Evolutionary conservation across 441 rosid genomes (phyloP).

Genomic region (Arabidopsis lyrata): DNA sequence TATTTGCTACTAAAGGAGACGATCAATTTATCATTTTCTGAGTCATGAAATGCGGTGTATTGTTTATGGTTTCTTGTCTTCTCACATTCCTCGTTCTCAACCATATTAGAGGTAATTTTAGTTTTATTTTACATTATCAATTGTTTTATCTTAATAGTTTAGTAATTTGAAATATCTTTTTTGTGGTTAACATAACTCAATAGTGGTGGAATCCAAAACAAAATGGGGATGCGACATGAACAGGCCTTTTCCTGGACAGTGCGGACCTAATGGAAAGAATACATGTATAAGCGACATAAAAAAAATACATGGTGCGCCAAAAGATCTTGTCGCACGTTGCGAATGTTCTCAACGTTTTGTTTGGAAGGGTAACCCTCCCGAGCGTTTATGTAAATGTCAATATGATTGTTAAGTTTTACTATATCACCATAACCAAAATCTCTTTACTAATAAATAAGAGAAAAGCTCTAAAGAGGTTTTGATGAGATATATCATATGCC

Average conservation of each 20-base stretch:
- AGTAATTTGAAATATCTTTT: not conserved
- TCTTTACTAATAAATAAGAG: not conserved
- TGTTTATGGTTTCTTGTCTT: not conserved
- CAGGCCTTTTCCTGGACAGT: not conserved
- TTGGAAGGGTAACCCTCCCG: not conserved
- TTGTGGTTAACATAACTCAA: not conserved
- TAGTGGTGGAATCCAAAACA: constrained; percentile 1
- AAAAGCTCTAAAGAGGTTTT: not conserved
- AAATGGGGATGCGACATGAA: not conserved
- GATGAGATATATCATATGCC: not conserved
- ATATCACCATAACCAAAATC: not conserved
- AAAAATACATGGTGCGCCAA: not conserved
- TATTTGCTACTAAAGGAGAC: not conserved
- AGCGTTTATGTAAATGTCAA: not conserved
- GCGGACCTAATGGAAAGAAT: not conserved
- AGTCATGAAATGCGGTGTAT: not conserved
- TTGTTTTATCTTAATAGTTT: not conserved
- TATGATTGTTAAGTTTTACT: not conserved
- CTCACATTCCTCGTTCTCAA: not conserved
- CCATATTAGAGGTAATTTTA: not conserved
- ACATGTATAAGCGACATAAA: not conserved
- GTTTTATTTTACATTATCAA: not conserved
- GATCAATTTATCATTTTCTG: not conserved
- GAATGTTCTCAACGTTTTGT: not conserved
- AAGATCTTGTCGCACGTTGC: not conserved